Evolutionary conservation across 2,329 filamentous ascomycete genomes (phyloP).

Genomic region (Myrmaecium sp.): DNA sequence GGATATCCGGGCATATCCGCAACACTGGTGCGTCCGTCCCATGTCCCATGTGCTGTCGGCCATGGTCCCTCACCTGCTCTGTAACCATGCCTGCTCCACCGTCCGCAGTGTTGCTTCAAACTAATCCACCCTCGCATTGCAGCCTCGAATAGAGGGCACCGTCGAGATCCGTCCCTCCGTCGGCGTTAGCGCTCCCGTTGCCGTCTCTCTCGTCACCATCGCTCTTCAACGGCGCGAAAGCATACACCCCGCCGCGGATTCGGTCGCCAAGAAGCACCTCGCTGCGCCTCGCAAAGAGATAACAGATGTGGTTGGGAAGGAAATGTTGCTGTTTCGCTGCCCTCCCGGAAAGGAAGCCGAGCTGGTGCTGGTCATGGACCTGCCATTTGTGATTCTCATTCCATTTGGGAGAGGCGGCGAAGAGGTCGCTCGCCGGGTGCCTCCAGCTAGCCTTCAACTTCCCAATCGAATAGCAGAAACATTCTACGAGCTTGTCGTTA

Average conservation of each 20-base stretch:
- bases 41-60: background rate
- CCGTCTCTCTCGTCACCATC: conserved; percentile 85
- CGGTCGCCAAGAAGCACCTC: conserved; percentile 78
- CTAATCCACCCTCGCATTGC: too few species aligned
- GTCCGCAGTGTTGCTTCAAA: too few species aligned
- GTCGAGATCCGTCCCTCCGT: conserved; percentile 84
- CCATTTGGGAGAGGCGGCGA: conserved; percentile 83
- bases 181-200: conserved; percentile 76
- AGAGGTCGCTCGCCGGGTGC: conserved; percentile 76
- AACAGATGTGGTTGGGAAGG: conserved; percentile 85
- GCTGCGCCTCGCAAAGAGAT: conserved; percentile 82
- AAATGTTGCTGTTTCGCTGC: conserved; percentile 82
- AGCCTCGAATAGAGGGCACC: conserved; percentile 95
- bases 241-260: conserved; percentile 92
- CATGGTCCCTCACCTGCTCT: background rate
- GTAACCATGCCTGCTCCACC: too few species aligned
- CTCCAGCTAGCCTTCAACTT: conserved; percentile 79
- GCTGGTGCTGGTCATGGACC: conserved; percentile 83
- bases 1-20: conserved; percentile 97
- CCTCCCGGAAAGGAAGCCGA: conserved; percentile 70
- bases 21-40: conserved; percentile 57
- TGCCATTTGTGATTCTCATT: conserved; percentile 95
- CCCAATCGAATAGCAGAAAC: conserved; percentile 92
- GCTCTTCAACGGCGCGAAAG: conserved; percentile 85
- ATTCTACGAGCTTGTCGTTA: conserved; percentile 91